These are phyloP conservation scores for Sclerotiophoma versabilis DNA, from an alignment of 2,329 filamentous ascomycete species.

Conservation along the genomic window DNA sequence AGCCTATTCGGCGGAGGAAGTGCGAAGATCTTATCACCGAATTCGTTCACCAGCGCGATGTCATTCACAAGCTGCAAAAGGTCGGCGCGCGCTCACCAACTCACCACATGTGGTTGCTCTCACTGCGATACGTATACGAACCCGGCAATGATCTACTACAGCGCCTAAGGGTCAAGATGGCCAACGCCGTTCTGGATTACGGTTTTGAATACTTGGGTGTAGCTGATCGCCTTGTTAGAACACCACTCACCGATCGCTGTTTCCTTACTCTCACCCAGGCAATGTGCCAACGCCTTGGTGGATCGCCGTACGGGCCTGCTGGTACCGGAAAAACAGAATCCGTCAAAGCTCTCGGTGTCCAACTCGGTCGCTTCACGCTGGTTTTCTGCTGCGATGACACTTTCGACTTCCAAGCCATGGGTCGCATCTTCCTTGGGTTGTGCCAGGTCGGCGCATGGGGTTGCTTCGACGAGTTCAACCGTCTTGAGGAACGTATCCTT, in stretches of 20 bases:
- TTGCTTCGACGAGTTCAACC: slow-evolving; percentile 99
- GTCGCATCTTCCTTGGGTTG: slow-evolving; percentile 97
- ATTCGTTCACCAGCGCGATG: slow-evolving; percentile 95
- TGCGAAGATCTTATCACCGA: slow-evolving; percentile 99
- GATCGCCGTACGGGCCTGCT: slow-evolving; percentile 95
- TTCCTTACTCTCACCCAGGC: slow-evolving; percentile 98
- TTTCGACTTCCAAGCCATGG: slow-evolving; percentile 99
- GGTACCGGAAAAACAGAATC: slow-evolving; percentile 99
- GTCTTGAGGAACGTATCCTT: slow-evolving; percentile 94
- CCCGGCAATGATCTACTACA: slow-evolving; percentile 81
- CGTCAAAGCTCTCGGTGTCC: slow-evolving; percentile 95
- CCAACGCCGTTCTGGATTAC: slow-evolving; percentile 93
- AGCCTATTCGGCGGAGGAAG: slow-evolving; percentile 88
- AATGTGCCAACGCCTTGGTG: slow-evolving; percentile 90
- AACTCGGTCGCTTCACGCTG: slow-evolving; percentile 95
- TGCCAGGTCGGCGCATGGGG: slow-evolving; percentile 99
- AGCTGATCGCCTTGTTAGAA: slow-evolving; percentile 92
- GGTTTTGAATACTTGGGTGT: slow-evolving; percentile 98
- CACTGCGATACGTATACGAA: slow-evolving; percentile 95
- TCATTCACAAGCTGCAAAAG: slow-evolving; percentile 84
- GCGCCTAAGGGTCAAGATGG: slow-evolving; percentile 91
- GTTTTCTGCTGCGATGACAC: slow-evolving; percentile 99
- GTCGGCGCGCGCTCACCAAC: slow-evolving; percentile 75
- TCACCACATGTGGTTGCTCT: slow-evolving; percentile 91
- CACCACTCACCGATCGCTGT: slow-evolving; percentile 95